A percentile compares a stretch with the other conserved stretches of the same genome.
Evolutionary conservation across 495 filamentous ascomycete species (phyloP).

Genomic region (Aspergillus haitiensis): DNA sequence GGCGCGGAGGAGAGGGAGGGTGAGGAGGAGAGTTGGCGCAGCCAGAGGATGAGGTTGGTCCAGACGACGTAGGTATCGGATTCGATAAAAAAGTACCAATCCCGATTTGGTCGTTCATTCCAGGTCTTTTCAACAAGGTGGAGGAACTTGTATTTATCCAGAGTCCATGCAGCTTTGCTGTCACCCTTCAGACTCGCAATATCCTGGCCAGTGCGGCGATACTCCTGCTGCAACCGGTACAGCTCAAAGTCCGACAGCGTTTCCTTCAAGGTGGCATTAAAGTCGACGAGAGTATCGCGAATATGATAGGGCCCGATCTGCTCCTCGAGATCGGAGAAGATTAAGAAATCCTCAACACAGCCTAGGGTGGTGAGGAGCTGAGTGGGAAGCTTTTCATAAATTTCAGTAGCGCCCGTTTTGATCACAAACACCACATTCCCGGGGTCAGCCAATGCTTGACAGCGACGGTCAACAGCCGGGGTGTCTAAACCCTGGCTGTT

Average conservation of each 20-base stretch:
- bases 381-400: constrained; percentile 52
- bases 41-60: constrained; percentile 56
- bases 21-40: constrained; percentile 46
- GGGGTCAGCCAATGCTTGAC: constrained; percentile 18
- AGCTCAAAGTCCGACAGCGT: constrained; percentile 53
- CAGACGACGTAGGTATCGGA: constrained; percentile 61
- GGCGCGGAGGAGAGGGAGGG: constrained; percentile 46
- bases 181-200: constrained; percentile 14
- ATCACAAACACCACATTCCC: constrained; percentile 36
- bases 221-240: constrained; percentile 50
- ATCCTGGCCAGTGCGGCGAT: constrained; percentile 42
- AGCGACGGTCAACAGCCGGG: constrained; percentile 15
- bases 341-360: constrained; percentile 53
- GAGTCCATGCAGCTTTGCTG: constrained; percentile 39
- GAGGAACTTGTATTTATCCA: constrained; percentile 65
- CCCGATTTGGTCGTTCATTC: constrained; percentile 47
- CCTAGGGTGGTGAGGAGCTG: constrained; percentile 55
- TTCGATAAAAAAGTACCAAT: constrained; percentile 64
- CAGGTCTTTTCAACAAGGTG: constrained; percentile 57
- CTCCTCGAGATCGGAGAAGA: constrained; percentile 60
- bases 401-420: constrained; percentile 59
- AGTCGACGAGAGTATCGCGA: constrained; percentile 52
- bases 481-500: constrained; percentile 2
- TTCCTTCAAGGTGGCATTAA: constrained; percentile 34
- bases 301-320: constrained; percentile 47